These are phyloP conservation scores for Talaromyces piceae DNA, from an alignment of 2,329 filamentous ascomycete genomes.

Conservation along the genomic window DNA sequence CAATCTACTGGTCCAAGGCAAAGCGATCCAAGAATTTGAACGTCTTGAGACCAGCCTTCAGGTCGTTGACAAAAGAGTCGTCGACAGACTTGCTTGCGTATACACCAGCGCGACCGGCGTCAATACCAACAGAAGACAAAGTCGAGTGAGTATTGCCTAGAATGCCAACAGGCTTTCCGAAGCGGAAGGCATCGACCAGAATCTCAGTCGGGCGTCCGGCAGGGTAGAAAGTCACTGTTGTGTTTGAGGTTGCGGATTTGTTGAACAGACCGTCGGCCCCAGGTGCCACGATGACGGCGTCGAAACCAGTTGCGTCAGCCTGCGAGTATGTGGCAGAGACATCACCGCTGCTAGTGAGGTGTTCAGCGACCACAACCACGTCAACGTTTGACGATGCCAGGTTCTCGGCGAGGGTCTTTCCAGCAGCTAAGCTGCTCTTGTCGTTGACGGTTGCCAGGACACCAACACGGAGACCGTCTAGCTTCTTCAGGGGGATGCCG, in stretches of 20 bases:
- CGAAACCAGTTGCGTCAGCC: slow-evolving; percentile 46
- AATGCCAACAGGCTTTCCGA: slow-evolving; percentile 62
- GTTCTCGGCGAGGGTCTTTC: slow-evolving; percentile 43
- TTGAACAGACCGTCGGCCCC: slow-evolving; percentile 50
- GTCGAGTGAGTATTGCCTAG: slow-evolving; percentile 42
- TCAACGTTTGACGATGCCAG: slow-evolving; percentile 41
- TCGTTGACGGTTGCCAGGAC: slow-evolving; percentile 48
- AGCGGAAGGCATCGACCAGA: slow-evolving; percentile 55
- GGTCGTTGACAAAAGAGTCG: slow-evolving; percentile 33
- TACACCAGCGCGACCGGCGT: slow-evolving; percentile 28
- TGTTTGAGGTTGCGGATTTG: slow-evolving; percentile 14
- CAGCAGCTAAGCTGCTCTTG: slow-evolving; percentile 41
- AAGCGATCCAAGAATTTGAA: slow-evolving; percentile 63
- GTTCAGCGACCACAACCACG: slow-evolving; percentile 55
- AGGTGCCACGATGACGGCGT: slow-evolving; percentile 49
- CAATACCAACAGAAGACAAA: slow-evolving; percentile 41
- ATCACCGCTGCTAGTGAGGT: slow-evolving; percentile 36
- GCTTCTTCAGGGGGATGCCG: slow-evolving; percentile 48
- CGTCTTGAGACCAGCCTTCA: slow-evolving; percentile 54
- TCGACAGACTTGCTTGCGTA: slow-evolving; percentile 24
- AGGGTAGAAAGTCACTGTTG: slow-evolving; percentile 53
- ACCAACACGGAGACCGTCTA: slow-evolving; percentile 58
- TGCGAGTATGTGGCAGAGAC: slow-evolving; percentile 59
- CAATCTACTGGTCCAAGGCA: slow-evolving; percentile 43
- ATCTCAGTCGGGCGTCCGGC: slow-evolving; percentile 57